Evolutionary conservation across 768 basidiomycete genomes (phyloP).

Genomic region (Kwoniella shandongensis): DNA sequence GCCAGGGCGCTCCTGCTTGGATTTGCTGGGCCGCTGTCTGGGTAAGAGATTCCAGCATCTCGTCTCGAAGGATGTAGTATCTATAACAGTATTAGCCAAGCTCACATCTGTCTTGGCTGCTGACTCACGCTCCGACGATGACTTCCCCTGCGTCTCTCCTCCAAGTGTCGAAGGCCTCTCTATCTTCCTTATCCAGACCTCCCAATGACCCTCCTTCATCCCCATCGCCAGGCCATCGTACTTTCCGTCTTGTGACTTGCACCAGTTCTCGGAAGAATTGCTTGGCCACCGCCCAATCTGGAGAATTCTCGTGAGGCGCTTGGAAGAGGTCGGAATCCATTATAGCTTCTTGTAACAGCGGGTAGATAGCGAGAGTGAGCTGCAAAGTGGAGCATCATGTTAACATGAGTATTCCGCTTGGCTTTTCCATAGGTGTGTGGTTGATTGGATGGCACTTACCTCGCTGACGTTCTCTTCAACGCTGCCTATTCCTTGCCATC

Average conservation of each 20-base stretch:
- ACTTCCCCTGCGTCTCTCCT: slow-evolving; percentile 53
- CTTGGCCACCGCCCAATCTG: slow-evolving; percentile 60
- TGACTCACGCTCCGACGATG: slow-evolving; percentile 49
- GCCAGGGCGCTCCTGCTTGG: slow-evolving; percentile 59
- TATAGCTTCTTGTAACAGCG: slow-evolving; percentile 77
- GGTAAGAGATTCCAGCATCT: slow-evolving; percentile 73
- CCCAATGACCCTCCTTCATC: slow-evolving; percentile 20
- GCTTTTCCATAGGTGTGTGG: too few relatives aligned
- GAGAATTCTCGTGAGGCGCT: slow-evolving; percentile 39
- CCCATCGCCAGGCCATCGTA: slow-evolving; percentile 63
- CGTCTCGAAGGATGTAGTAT: slow-evolving; percentile 80
- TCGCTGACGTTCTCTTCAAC: slow-evolving; percentile 86
- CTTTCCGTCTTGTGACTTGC: slow-evolving; percentile 68
- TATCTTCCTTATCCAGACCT: slow-evolving; percentile 42
- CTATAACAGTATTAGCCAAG: slow-evolving; percentile 17
- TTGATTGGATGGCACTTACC: slow-evolving; percentile 39
- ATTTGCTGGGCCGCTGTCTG: slow-evolving; percentile 64
- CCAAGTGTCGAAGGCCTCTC: slow-evolving; percentile 47
- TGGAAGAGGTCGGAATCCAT: slow-evolving; percentile 49
- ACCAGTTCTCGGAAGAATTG: slow-evolving; percentile 79
- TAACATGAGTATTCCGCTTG: too few relatives aligned
- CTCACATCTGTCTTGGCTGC: not conserved
- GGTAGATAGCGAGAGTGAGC: slow-evolving; percentile 79
- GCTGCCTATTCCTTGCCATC: slow-evolving; percentile 71
- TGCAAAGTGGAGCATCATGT: too few relatives aligned